Conservation (phyloP, 2,329 filamentous ascomycete genomes). For the Amphichorda felina region DNA sequence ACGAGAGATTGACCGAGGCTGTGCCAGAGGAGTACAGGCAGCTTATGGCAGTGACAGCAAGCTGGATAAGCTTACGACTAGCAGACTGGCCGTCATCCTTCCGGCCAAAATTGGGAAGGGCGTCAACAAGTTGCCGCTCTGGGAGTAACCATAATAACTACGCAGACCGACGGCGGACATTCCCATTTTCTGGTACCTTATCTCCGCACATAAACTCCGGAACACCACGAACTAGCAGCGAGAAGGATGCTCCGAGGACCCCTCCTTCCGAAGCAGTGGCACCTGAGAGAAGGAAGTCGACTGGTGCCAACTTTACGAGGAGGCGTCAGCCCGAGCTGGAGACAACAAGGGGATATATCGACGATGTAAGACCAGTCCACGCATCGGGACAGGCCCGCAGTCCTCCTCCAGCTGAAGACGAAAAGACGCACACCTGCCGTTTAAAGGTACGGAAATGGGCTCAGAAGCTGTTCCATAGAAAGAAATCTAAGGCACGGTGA, state of each 20-base stretch:
- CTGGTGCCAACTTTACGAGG: slow-evolving; percentile 3
- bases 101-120: neutral
- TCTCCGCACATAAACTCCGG: too few relatives aligned
- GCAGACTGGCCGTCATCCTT: slow-evolving; percentile 18
- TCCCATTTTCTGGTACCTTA: neutral
- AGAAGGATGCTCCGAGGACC: neutral
- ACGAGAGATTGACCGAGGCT: slow-evolving; percentile 15
- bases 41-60: slow-evolving; percentile 24
- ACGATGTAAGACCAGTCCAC: neutral
- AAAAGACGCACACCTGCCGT: slow-evolving; percentile 1
- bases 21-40: slow-evolving; percentile 20
- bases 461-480: slow-evolving; percentile 3
- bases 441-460: slow-evolving; percentile 2
- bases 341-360: too few relatives aligned
- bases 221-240: neutral
- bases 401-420: neutral
- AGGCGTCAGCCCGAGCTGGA: neutral
- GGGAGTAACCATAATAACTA: neutral
- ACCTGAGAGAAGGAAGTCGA: slow-evolving; percentile 1
- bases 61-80: slow-evolving; percentile 23
- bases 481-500: slow-evolving; percentile 1
- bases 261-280: neutral
- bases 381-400: too few relatives aligned
- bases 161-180: neutral
- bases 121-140: neutral